Base-by-base conservation (phyloP, 1,284 basidiomycete species). In the Tilletia indica region DNA sequence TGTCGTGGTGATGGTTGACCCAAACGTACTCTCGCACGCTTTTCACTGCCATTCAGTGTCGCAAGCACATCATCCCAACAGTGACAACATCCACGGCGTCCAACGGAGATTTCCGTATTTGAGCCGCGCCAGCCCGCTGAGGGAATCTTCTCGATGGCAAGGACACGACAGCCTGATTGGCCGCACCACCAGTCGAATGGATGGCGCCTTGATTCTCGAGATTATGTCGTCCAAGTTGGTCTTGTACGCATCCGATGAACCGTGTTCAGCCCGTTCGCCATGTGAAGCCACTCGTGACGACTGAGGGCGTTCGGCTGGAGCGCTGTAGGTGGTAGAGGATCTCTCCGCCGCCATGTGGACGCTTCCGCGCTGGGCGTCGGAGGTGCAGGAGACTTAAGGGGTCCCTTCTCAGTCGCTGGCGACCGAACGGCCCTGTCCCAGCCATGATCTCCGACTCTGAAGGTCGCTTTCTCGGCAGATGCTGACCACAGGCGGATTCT, bases 221-320 rank as follows among this genome's bases (percentile, higher is more conserved):
- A 69, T 73, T 19, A 73, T 63, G 48, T 67, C 71, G 47, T 73
- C 72, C 48, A 71, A 31, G 42, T 36, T 68, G 12, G 71, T 69
- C 49, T 73, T 63, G 58, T 63, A 63, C 58, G 58, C 58, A 5
- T 63, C 58, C 14, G 58, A 21, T 9, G 21, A 9, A 31, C 31
- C 58, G 21, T 63, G 51, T 19, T 45, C 42, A 14, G 58, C 58
- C 19, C 21, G 14, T 34, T 63, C 9, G 2, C 25, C 8, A 19
- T 54, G 51, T 19, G 51, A 31, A 4, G n/a, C n/a, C 11, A 8
- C 61, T 9, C 70, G 31, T 25, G 48, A 58, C 16, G 71, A 39
- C 5, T 42, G n/a, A 25, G 68, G 47, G 5, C 49, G 39, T 16
- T 38, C 56, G 34, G 49, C 34, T 1, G 39, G 12, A 25, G 31